Evolutionary conservation across 2,329 filamentous ascomycete species (phyloP).

Genomic region (Xylariaceae sp.): DNA sequence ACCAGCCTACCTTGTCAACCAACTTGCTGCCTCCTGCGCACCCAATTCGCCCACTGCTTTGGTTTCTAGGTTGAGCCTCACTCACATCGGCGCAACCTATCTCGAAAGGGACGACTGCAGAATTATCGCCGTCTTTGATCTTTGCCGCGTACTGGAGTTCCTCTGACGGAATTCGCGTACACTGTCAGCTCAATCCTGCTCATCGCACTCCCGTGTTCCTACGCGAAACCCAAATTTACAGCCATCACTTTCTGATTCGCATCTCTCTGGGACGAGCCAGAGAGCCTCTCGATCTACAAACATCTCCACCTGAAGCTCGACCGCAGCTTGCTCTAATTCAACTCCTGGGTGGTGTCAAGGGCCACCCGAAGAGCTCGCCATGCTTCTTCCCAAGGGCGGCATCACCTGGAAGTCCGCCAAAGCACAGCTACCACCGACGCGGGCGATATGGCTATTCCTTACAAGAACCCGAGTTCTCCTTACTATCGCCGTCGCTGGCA

Average conservation of each 20-base stretch:
- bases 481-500: slow-evolving; percentile 70
- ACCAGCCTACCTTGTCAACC: slow-evolving; percentile 5
- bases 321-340: slow-evolving; percentile 29
- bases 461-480: slow-evolving; percentile 81
- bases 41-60: background rate
- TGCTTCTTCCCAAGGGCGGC: slow-evolving; percentile 91
- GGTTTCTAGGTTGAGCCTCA: background rate
- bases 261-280: slow-evolving; percentile 1
- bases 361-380: slow-evolving; percentile 55
- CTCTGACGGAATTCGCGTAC: slow-evolving; percentile 7
- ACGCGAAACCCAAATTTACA: slow-evolving; percentile 1
- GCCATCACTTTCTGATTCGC: background rate
- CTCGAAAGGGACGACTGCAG: slow-evolving; percentile 1
- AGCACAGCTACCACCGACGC: slow-evolving; percentile 76
- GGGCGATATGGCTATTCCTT: slow-evolving; percentile 72
- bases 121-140: background rate
- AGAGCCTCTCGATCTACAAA: background rate
- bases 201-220: background rate
- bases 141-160: slow-evolving; percentile 1
- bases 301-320: background rate
- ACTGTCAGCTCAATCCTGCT: background rate
- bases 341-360: slow-evolving; percentile 47
- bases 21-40: background rate
- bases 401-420: slow-evolving; percentile 91
- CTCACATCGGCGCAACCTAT: too few relatives aligned